Evolutionary conservation across 306 rosid species (phyloP), one percentile per base, ranked within the genome.

Genomic region (Dryas alaskensis): DNA sequence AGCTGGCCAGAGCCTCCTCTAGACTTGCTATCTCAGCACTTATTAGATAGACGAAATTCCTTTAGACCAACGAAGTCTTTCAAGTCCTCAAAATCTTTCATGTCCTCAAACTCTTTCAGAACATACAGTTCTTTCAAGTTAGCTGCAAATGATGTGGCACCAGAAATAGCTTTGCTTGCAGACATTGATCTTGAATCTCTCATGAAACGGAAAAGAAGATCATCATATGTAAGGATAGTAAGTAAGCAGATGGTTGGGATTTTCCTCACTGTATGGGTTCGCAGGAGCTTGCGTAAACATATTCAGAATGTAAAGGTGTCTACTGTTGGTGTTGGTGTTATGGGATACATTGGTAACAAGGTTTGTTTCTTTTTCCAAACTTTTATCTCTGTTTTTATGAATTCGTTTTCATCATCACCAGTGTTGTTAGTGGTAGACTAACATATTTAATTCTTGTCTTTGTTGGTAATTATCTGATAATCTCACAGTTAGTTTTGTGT

Each of bases 281-380:
- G 98, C 43, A 84, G 91, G 78, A 81, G 89, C 77, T 83, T 93
- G 87, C 89, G 96, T 8, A 89, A 88, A 72, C 97, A 93, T 80
- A 93, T 93, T 81, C 96, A 88, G 78, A 93, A 91, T 55, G 63
- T 89, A 44, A 91, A 93, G 79, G 97, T 93, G 57, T 93, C 98
- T 67, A 91, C 87, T 65, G 97, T 91, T 71, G 98, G 98, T 70
- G 98, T 93, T 83, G 98, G 98, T 65, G 92, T 93, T 58, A 91
- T 93, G 98, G 98, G 98, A 74, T 93, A 89, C 74, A 93, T 91
- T 76, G 98, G 98, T 45, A 93, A 93, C 94, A 93, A 93, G 98
- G 98, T 91, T 61, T 37, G 74, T 44, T 77, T 44, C 82, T 60
- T 44, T 44, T 78, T 71, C 79, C 58, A 64, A 25, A 51, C 42